These are phyloP conservation scores for Aspergillus wentii DNA, from an alignment of 495 filamentous ascomycete genomes.

Conservation along the genomic window DNA sequence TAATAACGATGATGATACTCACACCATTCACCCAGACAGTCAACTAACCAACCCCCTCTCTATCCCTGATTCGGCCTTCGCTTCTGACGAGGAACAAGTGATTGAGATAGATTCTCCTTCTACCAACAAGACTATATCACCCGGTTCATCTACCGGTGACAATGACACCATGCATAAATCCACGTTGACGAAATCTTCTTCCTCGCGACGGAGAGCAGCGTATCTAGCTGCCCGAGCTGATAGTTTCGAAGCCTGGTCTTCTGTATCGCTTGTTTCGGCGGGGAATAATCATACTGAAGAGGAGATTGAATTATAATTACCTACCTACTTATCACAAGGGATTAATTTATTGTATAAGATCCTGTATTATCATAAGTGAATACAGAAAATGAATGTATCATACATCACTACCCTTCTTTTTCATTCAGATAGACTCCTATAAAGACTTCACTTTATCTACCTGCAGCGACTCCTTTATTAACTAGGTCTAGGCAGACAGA, in stretches of 20 bases:
- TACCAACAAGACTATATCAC: constrained; percentile 3
- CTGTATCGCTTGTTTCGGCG: constrained; percentile 41
- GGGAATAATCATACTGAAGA: constrained; percentile 41
- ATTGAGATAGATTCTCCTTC: no score
- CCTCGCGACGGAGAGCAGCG: constrained; percentile 16
- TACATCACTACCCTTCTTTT: no score
- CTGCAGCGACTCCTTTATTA: no score
- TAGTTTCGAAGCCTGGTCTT: constrained; percentile 38
- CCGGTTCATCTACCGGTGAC: not conserved
- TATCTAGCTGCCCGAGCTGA: constrained; percentile 34
- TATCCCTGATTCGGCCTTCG: constrained; percentile 13
- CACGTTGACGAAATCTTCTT: not conserved
- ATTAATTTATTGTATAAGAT: no score
- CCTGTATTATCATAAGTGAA: no score
- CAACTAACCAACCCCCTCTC: constrained; percentile 14
- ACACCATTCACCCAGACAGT: constrained; percentile 5
- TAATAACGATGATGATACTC: not conserved
- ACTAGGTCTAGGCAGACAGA: no score
- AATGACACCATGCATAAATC: not conserved
- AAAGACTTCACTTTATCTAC: no score
- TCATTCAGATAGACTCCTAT: no score
- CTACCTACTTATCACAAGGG: no score
- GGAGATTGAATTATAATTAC: constrained; percentile 43
- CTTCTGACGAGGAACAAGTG: no score
- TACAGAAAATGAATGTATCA: no score